These are phyloP conservation scores for Oryza australiensis DNA, from an alignment of 176 grass and related monocot genomes.

Conservation along the genomic window DNA sequence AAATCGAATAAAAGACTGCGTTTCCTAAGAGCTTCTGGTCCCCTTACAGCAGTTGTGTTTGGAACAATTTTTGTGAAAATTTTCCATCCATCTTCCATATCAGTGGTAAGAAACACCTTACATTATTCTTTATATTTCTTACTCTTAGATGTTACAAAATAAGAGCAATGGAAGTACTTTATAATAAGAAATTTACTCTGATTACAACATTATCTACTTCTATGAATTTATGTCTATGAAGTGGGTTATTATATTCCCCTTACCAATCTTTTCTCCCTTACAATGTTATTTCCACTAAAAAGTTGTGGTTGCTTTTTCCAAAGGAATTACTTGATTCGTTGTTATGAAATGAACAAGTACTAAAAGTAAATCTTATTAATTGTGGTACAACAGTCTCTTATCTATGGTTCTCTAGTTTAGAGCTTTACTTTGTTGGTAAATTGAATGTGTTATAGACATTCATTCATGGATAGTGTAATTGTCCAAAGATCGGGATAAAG, in stretches of 20 bases:
- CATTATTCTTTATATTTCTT: constrained; percentile 2
- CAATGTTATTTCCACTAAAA: neutral
- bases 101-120: constrained; percentile 69
- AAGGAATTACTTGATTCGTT: neutral
- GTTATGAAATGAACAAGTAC: neutral
- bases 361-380: neutral
- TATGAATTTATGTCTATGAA: neutral
- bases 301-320: neutral
- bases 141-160: neutral
- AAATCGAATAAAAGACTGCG: constrained; percentile 82
- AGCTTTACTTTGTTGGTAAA: neutral
- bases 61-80: constrained; percentile 89
- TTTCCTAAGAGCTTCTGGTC: constrained; percentile 74
- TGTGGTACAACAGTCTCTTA: neutral
- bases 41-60: constrained; percentile 85
- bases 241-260: neutral
- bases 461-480: neutral
- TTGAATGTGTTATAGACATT: neutral
- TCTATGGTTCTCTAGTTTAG: neutral
- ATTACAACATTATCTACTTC: neutral
- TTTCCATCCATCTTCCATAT: constrained; percentile 82
- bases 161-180: neutral
- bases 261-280: neutral
- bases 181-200: neutral
- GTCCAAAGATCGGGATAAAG: neutral